Base-by-base conservation (phyloP, 1,284 basidiomycete genomes). In the Golubevia sp. region DNA sequence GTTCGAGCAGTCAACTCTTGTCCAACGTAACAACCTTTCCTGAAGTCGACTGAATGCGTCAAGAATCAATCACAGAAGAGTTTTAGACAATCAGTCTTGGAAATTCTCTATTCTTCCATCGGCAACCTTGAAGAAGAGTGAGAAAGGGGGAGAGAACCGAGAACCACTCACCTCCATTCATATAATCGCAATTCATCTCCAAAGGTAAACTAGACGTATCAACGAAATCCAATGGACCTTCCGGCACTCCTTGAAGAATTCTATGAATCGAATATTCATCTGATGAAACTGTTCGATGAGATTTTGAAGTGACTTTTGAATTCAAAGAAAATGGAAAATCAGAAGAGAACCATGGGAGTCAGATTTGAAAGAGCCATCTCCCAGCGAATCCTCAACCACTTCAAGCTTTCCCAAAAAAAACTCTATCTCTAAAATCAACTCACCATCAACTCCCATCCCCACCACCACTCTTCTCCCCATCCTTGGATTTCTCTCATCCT, bases 11-110 rank as follows among this genome's bases (percentile, higher is more conserved):
- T 98, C 49, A 99, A 86, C 78, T 99, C 97, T 86, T 99, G 97
- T 2, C 97, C 97, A 1, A 99, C 90, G 79, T 98, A 99, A 84
- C 97, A 99, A 4, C 97, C 97, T 85, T 99, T 99, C 56, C 92
- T 88, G 83, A 97, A 97, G 84, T 98, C 94, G 74, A 99, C 94
- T 95, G 74, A 3, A 23, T 26, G 38, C 52, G 52, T 62, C 58
- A 2, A 53, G 34, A 56, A 64, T 23, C 44, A 25, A 23, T 7
- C n/a, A 54, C n/a, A 23, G n/a, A n/a, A n/a, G n/a, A n/a, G n/a
- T n/a, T n/a, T n/a, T n/a, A n/a, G n/a, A n/a, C n/a, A n/a, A n/a
- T n/a, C n/a, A n/a, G n/a, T n/a, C n/a, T n/a, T n/a, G n/a, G n/a
- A n/a, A n/a, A n/a, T n/a, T n/a, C n/a, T n/a, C n/a, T n/a, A n/a